A percentile compares a stretch with the other conserved stretches of the same genome.
Evolutionary conservation across 805 yeast genomes (phyloP).

Genomic region (Metschnikowia matae): DNA sequence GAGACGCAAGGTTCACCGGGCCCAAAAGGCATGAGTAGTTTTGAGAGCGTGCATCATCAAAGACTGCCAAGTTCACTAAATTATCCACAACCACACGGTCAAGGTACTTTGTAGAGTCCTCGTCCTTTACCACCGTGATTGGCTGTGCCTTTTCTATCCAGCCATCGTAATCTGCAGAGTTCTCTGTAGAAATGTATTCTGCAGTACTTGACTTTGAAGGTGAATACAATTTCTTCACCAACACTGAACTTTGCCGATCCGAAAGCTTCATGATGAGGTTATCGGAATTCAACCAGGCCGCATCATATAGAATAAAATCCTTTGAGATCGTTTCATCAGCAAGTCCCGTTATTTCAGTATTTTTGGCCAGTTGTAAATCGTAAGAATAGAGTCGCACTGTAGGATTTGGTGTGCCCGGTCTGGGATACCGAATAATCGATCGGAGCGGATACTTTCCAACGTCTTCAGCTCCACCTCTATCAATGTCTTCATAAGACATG

Average conservation of each 20-base stretch:
- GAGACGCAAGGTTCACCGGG: constrained; percentile 12
- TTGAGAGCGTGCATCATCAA: constrained; percentile 14
- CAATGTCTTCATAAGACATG: constrained; percentile 8
- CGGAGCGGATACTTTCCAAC: constrained; percentile 45
- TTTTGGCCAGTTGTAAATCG: constrained; percentile 21
- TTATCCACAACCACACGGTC: constrained; percentile 22
- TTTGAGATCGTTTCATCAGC: constrained; percentile 9
- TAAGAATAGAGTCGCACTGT: constrained; percentile 44
- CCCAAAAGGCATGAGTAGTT: constrained; percentile 19
- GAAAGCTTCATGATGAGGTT: constrained; percentile 18
- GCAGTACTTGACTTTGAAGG: constrained; percentile 6
- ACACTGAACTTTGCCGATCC: constrained; percentile 21
- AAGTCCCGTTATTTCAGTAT: constrained; percentile 16
- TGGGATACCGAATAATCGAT: constrained; percentile 58
- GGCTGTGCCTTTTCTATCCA: constrained; percentile 23
- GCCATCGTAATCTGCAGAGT: constrained; percentile 17
- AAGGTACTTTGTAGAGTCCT: constrained; percentile 13
- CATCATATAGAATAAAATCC: constrained; percentile 22
- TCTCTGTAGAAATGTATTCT: constrained; percentile 3
- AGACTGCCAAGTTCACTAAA: constrained; percentile 19
- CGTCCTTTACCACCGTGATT: constrained; percentile 10
- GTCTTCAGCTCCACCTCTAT: constrained; percentile 6
- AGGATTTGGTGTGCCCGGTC: constrained; percentile 67
- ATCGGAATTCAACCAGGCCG: constrained; percentile 18
- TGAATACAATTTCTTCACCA: constrained; percentile 14